Evolutionary conservation across 306 rosid species (phyloP), one percentile per base, ranked within the genome.

Genomic region (Lathyrus oleraceus): DNA sequence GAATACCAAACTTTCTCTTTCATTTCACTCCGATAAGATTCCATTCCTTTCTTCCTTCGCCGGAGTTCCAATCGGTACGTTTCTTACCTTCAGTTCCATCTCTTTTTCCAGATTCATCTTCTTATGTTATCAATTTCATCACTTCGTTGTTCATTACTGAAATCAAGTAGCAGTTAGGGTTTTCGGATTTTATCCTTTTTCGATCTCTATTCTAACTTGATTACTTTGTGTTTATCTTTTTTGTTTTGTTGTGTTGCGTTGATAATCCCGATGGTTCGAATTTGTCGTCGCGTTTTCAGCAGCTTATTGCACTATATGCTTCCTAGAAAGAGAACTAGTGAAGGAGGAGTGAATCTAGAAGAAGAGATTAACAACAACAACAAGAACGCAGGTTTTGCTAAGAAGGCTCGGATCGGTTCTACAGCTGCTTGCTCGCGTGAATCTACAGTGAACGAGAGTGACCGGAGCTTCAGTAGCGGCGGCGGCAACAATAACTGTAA

Each of bases 281-380:
- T 71, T 69, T 80, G 79, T 81, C 70, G 79, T 79, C 70, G 79
- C 54, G 48, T 66, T 20, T 87, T 78, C 77, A 79, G 90, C 88
- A 88, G 96, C 58, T 83, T 85, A 80, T 89, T 84, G 91, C 86
- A 85, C 99, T 88, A 79, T 90, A 94, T 94, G 99, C 97, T 94
- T 94, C 97, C 97, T 49, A 88, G 87, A 80, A 91, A 88, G 99
- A 83, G 99, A 94, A 65, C 83, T 78, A 38, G 95, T 20, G 91
- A 94, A 83, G 97, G 87, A 91, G 86, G 78, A 89, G 86, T 65
- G 85, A 91, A 81, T 79, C 85, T 82, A 80, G 90, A 80, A 84
- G 90, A 58, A 62, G 87, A 76, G 32, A 75, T 38, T 38, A 79
- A 21, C 60, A 51, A 51, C 58, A 77, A 28, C 75, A 81, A 8